Percentiles rank a stretch among this genome's conserved stretches.
Conservation (phyloP, 1,139 yeast genomes). For the Pichia norvegensis region DNA sequence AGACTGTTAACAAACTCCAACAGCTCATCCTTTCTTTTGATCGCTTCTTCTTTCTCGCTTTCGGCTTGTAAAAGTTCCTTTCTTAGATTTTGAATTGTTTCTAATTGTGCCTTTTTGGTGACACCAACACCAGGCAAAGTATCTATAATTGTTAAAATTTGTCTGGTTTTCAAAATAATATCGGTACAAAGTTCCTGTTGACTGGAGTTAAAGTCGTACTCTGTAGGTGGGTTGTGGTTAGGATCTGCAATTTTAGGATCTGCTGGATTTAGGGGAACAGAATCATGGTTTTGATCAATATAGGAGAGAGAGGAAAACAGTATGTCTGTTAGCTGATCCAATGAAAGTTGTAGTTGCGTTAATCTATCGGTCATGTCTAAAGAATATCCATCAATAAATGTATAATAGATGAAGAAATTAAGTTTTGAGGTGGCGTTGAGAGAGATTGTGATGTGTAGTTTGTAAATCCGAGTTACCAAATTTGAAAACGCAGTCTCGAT, state of each 20-base stretch:
- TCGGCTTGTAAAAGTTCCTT: conserved; percentile 58
- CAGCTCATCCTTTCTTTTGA: conserved; percentile 59
- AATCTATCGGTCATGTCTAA: conserved; percentile 66
- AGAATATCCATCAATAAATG: background rate
- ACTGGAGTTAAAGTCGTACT: conserved; percentile 47
- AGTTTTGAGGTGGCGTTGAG: background rate
- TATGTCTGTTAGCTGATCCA: conserved; percentile 80
- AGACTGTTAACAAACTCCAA: conserved; percentile 60
- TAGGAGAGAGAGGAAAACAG: conserved; percentile 86
- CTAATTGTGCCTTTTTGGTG: conserved; percentile 65
- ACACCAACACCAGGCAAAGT: conserved; percentile 91
- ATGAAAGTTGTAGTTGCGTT: conserved; percentile 84
- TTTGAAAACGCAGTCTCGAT: too few relatives aligned
- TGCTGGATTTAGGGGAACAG: conserved; percentile 36
- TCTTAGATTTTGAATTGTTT: conserved; percentile 56
- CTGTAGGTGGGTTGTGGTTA: conserved; percentile 36
- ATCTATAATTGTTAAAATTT: conserved; percentile 77
- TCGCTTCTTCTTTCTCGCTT: conserved; percentile 46
- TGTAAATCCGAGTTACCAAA: too few relatives aligned
- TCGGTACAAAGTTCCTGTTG: conserved; percentile 74
- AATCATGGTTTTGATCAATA: conserved; percentile 66
- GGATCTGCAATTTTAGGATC: conserved; percentile 51
- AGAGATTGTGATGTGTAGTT: background rate
- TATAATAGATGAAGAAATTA: background rate
- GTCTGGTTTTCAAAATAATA: conserved; percentile 76